Evolutionary conservation across 2,329 filamentous ascomycete genomes (phyloP), one percentile per base, ranked within the genome.

Genomic region (Fusarium illudens): DNA sequence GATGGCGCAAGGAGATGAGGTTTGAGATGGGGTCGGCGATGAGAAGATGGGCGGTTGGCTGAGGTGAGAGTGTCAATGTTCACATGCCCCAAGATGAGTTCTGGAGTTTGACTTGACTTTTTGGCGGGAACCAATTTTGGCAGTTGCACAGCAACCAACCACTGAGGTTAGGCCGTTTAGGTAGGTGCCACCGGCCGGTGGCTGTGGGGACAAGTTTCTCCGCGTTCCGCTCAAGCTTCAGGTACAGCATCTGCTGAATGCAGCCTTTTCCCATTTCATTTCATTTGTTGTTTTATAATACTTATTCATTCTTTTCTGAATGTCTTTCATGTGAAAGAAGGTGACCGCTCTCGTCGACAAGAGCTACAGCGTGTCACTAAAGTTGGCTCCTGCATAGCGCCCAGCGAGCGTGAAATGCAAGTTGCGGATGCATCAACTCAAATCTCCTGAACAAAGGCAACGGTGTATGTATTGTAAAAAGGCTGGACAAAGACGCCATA

Each of bases 141-240:
- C 51, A 70, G 67, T 70, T 70, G 67, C 67, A 64, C 62, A 67
- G 67, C 67, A 70, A 70, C 67, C 67, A 70, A 70, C 67, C 58
- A 70, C 51, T 68, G 32, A 48, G 62, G 46, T 42, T 52, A 65
- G 52, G 61, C 12, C 10, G 25, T 29, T 37, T 44, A 25, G 50
- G 39, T 32, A 22, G 39, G 15, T n/a, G 39, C 39, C 39, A 25
- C 39, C 22, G 39, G 22, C n/a, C n/a, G n/a, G n/a, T n/a, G n/a
- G 37, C 17, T 62, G 57, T 65, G 67, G 50, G 60, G 36, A 29
- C 27, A 30, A 36, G 61, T 68, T 70, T 68, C 67, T 70, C 68
- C 68, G 67, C 57, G 39, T 60, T 34, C 52, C 48, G 49, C 37
- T 42, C 19, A 2, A 42, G 37, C 37, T 42, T 39, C 13, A 42